Percentiles rank a stretch among this genome's conserved stretches.
Conservation (phyloP, 108 stramenopile genomes). For the Pseudonitzschia pungens region DNA sequence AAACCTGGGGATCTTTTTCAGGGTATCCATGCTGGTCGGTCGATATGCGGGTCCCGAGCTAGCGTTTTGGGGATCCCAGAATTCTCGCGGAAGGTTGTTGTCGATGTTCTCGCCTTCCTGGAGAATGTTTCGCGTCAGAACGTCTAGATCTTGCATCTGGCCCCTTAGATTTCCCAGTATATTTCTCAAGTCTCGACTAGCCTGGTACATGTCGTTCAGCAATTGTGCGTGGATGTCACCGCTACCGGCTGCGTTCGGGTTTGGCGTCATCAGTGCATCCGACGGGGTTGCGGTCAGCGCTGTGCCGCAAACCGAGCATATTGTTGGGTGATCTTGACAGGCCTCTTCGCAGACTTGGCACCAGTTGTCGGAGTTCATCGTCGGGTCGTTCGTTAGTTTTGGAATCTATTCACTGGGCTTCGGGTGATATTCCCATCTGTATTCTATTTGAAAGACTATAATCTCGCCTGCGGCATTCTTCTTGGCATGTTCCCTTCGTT, state of each 20-base stretch:
- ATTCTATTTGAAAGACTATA: too few species aligned
- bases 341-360: constrained; percentile 51
- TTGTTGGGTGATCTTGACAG: constrained; percentile 45
- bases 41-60: neutral
- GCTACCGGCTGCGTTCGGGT: neutral
- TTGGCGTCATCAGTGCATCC: neutral
- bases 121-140: constrained; percentile 14
- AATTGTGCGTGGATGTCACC: neutral
- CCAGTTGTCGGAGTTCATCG: constrained; percentile 26
- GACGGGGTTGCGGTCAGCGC: constrained; percentile 27
- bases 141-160: constrained; percentile 19
- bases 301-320: constrained; percentile 57
- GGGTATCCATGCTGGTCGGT: constrained; percentile 39
- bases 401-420: neutral
- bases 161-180: constrained; percentile 22
- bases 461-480: too few species aligned
- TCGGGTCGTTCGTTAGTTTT: neutral
- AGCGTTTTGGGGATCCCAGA: constrained; percentile 32
- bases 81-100: constrained; percentile 29
- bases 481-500: too few species aligned
- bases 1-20: constrained; percentile 38
- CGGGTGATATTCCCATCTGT: too few species aligned
- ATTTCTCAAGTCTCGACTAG: constrained; percentile 26
- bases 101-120: constrained; percentile 4
- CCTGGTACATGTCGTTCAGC: constrained; percentile 24